Evolutionary conservation across 2,329 filamentous ascomycete species (phyloP).

Genomic region (Aspergillus transmontanensis): DNA sequence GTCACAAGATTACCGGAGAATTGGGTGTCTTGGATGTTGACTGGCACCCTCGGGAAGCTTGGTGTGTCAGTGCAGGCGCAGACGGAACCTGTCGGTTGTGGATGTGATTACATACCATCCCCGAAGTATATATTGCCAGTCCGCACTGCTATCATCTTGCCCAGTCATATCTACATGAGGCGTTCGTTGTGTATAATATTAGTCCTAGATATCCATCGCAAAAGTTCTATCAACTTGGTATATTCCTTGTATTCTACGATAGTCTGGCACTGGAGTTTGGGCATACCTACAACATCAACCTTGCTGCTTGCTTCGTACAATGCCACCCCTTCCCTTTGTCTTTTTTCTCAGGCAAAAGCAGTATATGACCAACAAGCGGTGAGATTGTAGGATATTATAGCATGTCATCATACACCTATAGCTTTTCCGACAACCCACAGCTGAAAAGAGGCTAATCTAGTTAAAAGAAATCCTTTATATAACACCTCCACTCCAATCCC

Average conservation of each 20-base stretch:
- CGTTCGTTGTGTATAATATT: conserved; percentile 31
- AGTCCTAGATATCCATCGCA: conserved; percentile 32
- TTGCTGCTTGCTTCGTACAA: not conserved
- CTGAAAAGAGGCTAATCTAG: not conserved
- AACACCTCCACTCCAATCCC: conserved; percentile 49
- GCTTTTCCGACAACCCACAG: not conserved
- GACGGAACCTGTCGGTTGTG: conserved; percentile 92
- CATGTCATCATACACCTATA: not conserved
- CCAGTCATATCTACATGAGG: conserved; percentile 22
- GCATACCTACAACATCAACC: not conserved
- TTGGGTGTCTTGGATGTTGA: conserved; percentile 91
- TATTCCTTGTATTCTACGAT: not conserved
- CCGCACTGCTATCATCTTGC: conserved; percentile 21
- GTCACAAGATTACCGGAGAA: conserved; percentile 82
- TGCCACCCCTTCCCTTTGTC: not conserved
- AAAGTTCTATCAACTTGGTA: conserved; percentile 26
- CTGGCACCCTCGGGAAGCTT: conserved; percentile 93
- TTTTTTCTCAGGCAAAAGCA: not conserved
- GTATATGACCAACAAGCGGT: not conserved
- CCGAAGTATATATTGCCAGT: conserved; percentile 27
- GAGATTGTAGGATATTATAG: not conserved
- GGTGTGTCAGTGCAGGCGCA: conserved; percentile 91
- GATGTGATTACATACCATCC: conserved; percentile 55
- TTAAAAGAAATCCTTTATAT: conserved; percentile 21
- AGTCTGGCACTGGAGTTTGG: not conserved